These are phyloP conservation scores for Amanita phalloides DNA, from an alignment of 768 basidiomycete species.

Conservation along the genomic window DNA sequence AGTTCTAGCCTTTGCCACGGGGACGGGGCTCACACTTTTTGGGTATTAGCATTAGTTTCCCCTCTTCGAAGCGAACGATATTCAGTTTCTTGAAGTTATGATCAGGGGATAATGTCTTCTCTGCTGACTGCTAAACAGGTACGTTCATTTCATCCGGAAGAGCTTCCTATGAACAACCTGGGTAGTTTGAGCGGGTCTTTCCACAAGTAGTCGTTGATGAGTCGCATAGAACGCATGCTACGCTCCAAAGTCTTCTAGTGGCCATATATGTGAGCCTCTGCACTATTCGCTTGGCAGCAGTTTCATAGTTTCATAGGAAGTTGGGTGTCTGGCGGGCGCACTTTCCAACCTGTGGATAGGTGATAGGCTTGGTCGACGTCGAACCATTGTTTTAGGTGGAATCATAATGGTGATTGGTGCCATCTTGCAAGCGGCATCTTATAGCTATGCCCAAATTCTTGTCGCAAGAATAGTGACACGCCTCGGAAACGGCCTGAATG, in stretches of 20 bases:
- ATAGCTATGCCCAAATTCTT: no score
- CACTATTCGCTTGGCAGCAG: conserved; percentile 19
- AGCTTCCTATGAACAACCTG: conserved; percentile 10
- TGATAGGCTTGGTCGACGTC: conserved; percentile 33
- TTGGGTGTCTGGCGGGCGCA: conserved; percentile 56
- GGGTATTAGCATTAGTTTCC: conserved; percentile 24
- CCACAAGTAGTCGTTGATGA: conserved; percentile 36
- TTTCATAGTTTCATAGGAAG: conserved; percentile 28
- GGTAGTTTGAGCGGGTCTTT: conserved; percentile 28
- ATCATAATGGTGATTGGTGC: conserved; percentile 37
- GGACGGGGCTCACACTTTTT: conserved; percentile 49
- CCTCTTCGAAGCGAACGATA: not conserved
- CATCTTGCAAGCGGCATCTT: no score
- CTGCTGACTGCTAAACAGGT: conserved; percentile 47
- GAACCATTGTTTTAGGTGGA: conserved; percentile 47
- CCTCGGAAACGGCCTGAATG: conserved; percentile 55
- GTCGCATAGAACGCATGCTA: conserved; percentile 34
- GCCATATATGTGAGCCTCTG: conserved; percentile 36
- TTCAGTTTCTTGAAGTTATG: conserved; percentile 49
- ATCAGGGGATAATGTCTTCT: conserved; percentile 66
- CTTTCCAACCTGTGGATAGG: conserved; percentile 52
- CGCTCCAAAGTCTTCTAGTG: conserved; percentile 41
- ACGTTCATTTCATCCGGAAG: not conserved
- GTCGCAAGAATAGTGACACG: conserved; percentile 43
- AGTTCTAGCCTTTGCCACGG: conserved; percentile 44